Percentiles rank a stretch among this genome's conserved stretches.
Evolutionary conservation across 2,329 filamentous ascomycete genomes (phyloP).

Genomic region (Talaromyces sp.): DNA sequence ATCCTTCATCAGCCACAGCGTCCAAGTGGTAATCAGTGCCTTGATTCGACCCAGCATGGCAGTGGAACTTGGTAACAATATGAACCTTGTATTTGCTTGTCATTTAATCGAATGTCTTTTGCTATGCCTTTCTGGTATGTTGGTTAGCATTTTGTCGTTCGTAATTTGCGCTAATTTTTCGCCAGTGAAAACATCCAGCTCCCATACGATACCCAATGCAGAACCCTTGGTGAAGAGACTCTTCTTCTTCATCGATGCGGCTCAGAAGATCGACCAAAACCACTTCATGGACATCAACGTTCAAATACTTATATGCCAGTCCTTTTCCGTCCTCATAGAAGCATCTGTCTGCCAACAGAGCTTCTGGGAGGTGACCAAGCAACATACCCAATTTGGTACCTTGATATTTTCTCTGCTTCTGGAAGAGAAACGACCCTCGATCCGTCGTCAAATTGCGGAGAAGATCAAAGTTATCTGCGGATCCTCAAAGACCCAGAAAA

Average conservation of each 20-base stretch:
- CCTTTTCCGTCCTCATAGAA: slow-evolving; percentile 47
- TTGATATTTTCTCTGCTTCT: slow-evolving; percentile 42
- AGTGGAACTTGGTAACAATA: slow-evolving; percentile 39
- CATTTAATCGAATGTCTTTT: slow-evolving; percentile 56
- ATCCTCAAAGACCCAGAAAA: slow-evolving; percentile 26
- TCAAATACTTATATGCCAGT: slow-evolving; percentile 37
- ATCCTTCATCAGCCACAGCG: slow-evolving; percentile 37
- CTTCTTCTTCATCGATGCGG: slow-evolving; percentile 30
- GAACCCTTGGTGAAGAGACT: slow-evolving; percentile 30
- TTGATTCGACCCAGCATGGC: slow-evolving; percentile 56
- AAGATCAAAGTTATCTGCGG: slow-evolving; percentile 35
- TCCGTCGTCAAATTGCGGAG: slow-evolving; percentile 36
- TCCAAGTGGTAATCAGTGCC: slow-evolving; percentile 56
- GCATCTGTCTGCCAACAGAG: slow-evolving; percentile 42
- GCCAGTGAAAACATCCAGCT: slow-evolving; percentile 24
- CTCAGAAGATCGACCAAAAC: slow-evolving; percentile 15
- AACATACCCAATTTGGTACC: slow-evolving; percentile 30
- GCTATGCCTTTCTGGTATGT: slow-evolving; percentile 51
- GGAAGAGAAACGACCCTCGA: slow-evolving; percentile 35
- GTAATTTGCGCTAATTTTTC: slow-evolving; percentile 1
- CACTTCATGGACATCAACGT: slow-evolving; percentile 17
- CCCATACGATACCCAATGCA: slow-evolving; percentile 31
- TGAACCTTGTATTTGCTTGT: slow-evolving; percentile 49
- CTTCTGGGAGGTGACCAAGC: slow-evolving; percentile 44
- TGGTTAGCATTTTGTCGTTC: neutral